These are phyloP conservation scores for Phylloporus gajari DNA, from an alignment of 1,284 basidiomycete species.

Conservation along the genomic window DNA sequence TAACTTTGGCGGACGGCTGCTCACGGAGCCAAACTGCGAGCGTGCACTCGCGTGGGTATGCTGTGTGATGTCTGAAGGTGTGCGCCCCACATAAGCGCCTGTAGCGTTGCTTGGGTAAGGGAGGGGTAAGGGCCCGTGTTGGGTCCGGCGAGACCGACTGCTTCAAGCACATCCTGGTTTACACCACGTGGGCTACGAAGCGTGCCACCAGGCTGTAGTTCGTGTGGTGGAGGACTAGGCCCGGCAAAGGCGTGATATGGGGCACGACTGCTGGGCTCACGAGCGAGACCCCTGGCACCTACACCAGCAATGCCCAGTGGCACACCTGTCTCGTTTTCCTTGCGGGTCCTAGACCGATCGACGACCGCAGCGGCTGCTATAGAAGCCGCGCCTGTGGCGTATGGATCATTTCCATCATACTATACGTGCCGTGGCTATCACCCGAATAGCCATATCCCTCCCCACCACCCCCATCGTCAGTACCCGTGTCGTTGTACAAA, in stretches of 20 bases:
- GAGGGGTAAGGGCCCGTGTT: constrained; percentile 25
- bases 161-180: constrained; percentile 44
- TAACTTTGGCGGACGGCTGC: constrained; percentile 23
- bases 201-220: constrained; percentile 21
- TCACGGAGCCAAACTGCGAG: constrained; percentile 36
- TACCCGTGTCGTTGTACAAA: constrained; percentile 42
- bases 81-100: constrained; percentile 16
- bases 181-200: constrained; percentile 27
- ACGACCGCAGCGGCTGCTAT: constrained; percentile 48
- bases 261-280: constrained; percentile 46
- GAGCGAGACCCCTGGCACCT: constrained; percentile 52
- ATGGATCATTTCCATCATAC: constrained; percentile 63
- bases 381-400: constrained; percentile 53
- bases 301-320: constrained; percentile 53
- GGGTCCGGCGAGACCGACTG: constrained; percentile 34
- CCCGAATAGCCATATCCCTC: constrained; percentile 62
- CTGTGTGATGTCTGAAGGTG: constrained; percentile 37
- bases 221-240: constrained; percentile 30
- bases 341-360: constrained; percentile 43
- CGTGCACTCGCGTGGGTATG: constrained; percentile 36
- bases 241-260: constrained; percentile 64
- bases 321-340: constrained; percentile 45
- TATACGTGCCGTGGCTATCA: constrained; percentile 70
- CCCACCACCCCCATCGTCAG: constrained; percentile 25
- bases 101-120: neutral